Evolutionary conservation across 495 filamentous ascomycete species (phyloP).

Genomic region (Letharia columbiana): DNA sequence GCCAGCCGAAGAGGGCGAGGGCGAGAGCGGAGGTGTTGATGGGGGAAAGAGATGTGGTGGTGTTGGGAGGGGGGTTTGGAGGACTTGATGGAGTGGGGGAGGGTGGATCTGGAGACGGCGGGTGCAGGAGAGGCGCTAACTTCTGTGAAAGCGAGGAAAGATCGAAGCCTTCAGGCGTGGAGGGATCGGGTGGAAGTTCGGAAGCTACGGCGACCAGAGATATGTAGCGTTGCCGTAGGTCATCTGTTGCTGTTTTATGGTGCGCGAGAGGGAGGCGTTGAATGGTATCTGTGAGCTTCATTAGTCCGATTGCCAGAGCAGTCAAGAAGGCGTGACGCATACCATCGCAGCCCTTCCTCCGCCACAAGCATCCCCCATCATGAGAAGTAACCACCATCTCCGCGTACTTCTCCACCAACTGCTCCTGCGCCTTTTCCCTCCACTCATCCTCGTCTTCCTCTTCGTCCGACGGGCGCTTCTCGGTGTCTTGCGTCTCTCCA

Average conservation of each 20-base stretch:
- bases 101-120: slow-evolving; percentile 17
- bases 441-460: slow-evolving; percentile 21
- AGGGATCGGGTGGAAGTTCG: slow-evolving; percentile 46
- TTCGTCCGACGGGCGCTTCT: slow-evolving; percentile 1
- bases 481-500: slow-evolving; percentile 13
- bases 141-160: slow-evolving; percentile 29
- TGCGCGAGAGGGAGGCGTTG: slow-evolving; percentile 51
- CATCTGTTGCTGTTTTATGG: slow-evolving; percentile 44
- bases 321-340: slow-evolving; percentile 19
- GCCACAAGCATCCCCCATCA: slow-evolving; percentile 78
- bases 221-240: slow-evolving; percentile 53
- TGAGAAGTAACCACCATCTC: slow-evolving; percentile 68
- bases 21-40: slow-evolving; percentile 51
- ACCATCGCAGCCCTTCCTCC: slow-evolving; percentile 77
- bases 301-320: slow-evolving; percentile 3
- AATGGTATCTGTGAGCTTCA: slow-evolving; percentile 36
- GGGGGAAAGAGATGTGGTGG: slow-evolving; percentile 27
- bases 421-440: slow-evolving; percentile 40
- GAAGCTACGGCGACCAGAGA: slow-evolving; percentile 40
- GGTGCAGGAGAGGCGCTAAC: slow-evolving; percentile 24
- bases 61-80: slow-evolving; percentile 26
- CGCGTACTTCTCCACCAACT: slow-evolving; percentile 68
- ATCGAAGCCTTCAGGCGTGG: slow-evolving; percentile 36
- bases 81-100: slow-evolving; percentile 16
- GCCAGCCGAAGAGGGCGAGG: slow-evolving; percentile 83